A percentile compares a stretch with the other conserved stretches of the same genome.
Evolutionary conservation across 306 rosid genomes (phyloP).

Genomic region (Quercus cerris): DNA sequence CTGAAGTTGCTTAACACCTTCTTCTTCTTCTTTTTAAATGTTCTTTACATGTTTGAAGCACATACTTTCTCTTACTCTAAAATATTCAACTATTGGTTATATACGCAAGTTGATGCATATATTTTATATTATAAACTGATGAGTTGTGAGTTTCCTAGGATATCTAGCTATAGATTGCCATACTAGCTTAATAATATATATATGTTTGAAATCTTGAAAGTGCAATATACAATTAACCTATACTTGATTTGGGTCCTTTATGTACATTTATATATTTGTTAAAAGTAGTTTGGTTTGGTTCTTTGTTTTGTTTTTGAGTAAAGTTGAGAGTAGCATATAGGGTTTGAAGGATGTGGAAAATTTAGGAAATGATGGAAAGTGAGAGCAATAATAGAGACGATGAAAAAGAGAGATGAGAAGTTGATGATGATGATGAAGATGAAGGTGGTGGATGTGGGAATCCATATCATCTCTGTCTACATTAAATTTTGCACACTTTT

Average conservation of each 20-base stretch:
- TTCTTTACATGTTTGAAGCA: too few species aligned
- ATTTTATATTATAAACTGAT: too few species aligned
- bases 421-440: not conserved
- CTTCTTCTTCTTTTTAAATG: too few species aligned
- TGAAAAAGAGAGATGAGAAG: conserved; percentile 11
- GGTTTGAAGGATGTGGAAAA: conserved; percentile 16
- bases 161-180: too few species aligned
- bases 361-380: conserved; percentile 34
- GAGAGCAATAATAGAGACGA: conserved; percentile 51
- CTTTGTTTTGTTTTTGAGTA: conserved; percentile 33
- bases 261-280: conserved; percentile 6
- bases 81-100: too few species aligned
- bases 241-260: not conserved
- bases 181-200: too few species aligned
- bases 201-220: not conserved
- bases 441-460: conserved; percentile 47
- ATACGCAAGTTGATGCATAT: too few species aligned
- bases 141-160: too few species aligned
- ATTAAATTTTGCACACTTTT: conserved; percentile 39
- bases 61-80: too few species aligned
- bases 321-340: conserved; percentile 7
- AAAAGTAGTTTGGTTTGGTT: conserved; percentile 1
- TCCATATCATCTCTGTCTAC: conserved; percentile 37
- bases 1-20: too few species aligned
- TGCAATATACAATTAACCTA: not conserved